A percentile compares a stretch with the other conserved stretches of the same genome.
These are phyloP conservation scores for Pelargonium cotyledonis DNA, from an alignment of 441 rosid genomes.

Conservation along the genomic window DNA sequence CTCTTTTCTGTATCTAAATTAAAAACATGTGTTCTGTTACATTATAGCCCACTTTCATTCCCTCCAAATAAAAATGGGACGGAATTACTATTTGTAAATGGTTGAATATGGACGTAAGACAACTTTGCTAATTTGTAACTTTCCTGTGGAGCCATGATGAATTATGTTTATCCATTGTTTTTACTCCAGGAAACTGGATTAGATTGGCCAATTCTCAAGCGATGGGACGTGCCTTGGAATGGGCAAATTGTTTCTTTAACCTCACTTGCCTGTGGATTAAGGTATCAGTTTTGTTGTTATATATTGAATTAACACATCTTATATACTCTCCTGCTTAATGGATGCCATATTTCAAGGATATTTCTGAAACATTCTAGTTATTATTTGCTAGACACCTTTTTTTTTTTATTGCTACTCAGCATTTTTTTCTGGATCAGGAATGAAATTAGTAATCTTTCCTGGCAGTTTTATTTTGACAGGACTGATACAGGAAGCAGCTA, in stretches of 20 bases:
- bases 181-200: slow-evolving; percentile 32
- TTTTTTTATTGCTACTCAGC: neutral
- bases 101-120: no score
- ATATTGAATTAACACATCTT: no score
- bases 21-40: no score
- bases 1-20: no score
- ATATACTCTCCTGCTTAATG: neutral
- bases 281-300: slow-evolving; percentile 35
- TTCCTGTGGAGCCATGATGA: neutral
- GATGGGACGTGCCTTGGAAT: slow-evolving; percentile 93
- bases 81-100: no score
- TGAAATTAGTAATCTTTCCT: slow-evolving; percentile 48
- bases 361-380: neutral
- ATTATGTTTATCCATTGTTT: neutral
- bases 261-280: slow-evolving; percentile 84
- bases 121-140: neutral
- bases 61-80: no score
- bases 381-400: no score
- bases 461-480: slow-evolving; percentile 99
- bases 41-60: no score
- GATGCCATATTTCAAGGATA: neutral
- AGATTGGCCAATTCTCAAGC: slow-evolving; percentile 58
- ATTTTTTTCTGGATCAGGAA: slow-evolving; percentile 3
- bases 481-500: slow-evolving; percentile 51
- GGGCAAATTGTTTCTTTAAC: slow-evolving; percentile 86